These are phyloP conservation scores for Singerocomus inundabilis DNA, from an alignment of 1,284 basidiomycete species.

Conservation along the genomic window DNA sequence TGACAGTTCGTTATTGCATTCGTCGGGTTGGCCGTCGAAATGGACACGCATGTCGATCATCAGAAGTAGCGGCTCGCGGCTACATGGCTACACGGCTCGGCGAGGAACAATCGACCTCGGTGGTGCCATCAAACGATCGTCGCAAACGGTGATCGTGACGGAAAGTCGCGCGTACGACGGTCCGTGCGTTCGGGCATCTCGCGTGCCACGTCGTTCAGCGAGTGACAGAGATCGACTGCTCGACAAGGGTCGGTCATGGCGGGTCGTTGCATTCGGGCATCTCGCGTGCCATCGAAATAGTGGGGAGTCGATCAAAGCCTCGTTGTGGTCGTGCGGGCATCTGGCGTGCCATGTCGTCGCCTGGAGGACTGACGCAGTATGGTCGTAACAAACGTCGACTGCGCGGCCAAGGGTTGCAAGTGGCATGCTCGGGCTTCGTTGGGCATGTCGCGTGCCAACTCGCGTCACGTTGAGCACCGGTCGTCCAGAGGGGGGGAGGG, in stretches of 20 bases:
- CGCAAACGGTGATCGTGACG: not conserved
- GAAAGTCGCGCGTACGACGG: not conserved
- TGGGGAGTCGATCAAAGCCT: too few relatives aligned
- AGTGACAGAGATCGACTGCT: too few relatives aligned
- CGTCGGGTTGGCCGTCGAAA: not conserved
- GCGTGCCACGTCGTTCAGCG: constrained; percentile 1
- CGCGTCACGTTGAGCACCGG: not conserved
- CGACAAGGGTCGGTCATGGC: not conserved
- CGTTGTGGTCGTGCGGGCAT: not conserved
- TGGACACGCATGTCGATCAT: not conserved
- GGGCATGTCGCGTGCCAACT: constrained; percentile 12
- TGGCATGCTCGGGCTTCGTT: not conserved
- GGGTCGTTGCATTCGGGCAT: not conserved
- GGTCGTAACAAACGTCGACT: not conserved
- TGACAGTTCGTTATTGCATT: not conserved
- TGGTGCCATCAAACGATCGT: not conserved
- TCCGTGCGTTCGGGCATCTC: constrained; percentile 1
- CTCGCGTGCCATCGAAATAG: not conserved
- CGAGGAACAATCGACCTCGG: not conserved
- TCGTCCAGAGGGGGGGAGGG: too few relatives aligned
- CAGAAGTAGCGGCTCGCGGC: not conserved
- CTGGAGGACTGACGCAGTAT: too few relatives aligned
- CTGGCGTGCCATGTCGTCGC: not conserved
- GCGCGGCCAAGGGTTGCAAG: not conserved
- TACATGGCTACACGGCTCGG: not conserved